Evolutionary conservation across 73 alveolate species (phyloP).

Genomic region (Paramecium caudatum): DNA sequence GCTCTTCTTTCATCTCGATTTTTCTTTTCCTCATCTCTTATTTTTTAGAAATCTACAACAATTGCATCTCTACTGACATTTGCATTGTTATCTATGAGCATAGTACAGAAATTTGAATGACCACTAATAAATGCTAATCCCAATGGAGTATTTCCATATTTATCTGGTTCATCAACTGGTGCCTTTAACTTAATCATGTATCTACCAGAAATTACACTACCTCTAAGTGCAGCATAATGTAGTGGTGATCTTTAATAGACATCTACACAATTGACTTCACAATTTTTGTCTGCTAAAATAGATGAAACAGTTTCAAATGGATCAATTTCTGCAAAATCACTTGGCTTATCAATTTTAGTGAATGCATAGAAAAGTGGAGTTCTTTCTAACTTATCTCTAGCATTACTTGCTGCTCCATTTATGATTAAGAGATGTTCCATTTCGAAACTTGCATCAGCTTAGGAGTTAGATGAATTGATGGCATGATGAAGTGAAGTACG

Average conservation of each 20-base stretch:
- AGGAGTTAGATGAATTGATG: slow-evolving; percentile 76
- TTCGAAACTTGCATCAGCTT: slow-evolving; percentile 89
- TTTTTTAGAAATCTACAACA: slow-evolving; percentile 7
- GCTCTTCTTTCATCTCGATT: slow-evolving; percentile 52
- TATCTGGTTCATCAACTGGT: slow-evolving; percentile 81
- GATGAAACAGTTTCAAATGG: slow-evolving; percentile 88
- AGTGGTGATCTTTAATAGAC: slow-evolving; percentile 85
- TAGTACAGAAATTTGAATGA: slow-evolving; percentile 83
- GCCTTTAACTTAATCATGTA: slow-evolving; percentile 82
- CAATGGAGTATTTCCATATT: slow-evolving; percentile 88
- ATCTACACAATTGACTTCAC: slow-evolving; percentile 83
- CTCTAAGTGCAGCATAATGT: slow-evolving; percentile 89
- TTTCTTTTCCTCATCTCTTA: slow-evolving; percentile 50
- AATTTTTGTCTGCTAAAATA: slow-evolving; percentile 75
- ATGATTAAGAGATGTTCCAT: slow-evolving; percentile 82
- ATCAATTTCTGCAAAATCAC: slow-evolving; percentile 77
- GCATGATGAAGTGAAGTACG: slow-evolving; percentile 87
- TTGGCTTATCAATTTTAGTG: slow-evolving; percentile 80
- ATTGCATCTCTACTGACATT: slow-evolving; percentile 80
- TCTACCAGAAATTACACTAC: slow-evolving; percentile 81
- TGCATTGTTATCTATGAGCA: slow-evolving; percentile 84
- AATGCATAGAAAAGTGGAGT: slow-evolving; percentile 91
- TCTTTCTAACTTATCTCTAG: slow-evolving; percentile 79
- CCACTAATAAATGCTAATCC: slow-evolving; percentile 83
- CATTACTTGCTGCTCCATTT: slow-evolving; percentile 80